These are phyloP conservation scores for Cucurbita moschata DNA, from an alignment of 306 rosid genomes.

Conservation along the genomic window DNA sequence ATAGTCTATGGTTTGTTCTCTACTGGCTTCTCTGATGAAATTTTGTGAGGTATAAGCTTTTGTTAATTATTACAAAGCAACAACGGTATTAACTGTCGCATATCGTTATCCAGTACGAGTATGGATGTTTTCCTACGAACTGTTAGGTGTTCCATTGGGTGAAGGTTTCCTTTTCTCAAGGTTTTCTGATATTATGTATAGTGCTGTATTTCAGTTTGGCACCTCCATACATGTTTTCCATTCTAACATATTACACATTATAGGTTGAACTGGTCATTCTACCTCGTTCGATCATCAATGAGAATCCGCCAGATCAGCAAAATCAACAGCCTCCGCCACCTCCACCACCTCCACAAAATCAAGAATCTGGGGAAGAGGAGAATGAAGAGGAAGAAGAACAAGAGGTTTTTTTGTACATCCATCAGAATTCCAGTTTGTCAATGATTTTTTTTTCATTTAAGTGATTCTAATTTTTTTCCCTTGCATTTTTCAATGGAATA, in stretches of 20 bases:
- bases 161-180: background rate
- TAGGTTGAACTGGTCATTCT: constrained; percentile 95
- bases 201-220: background rate
- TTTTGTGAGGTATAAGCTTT: background rate
- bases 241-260: constrained; percentile 19
- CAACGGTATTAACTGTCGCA: background rate
- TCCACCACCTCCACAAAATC: constrained; percentile 94
- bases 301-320: constrained; percentile 86
- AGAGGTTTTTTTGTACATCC: constrained; percentile 43
- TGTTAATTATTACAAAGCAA: background rate
- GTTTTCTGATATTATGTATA: background rate
- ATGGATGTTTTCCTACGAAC: background rate
- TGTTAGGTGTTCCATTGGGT: background rate
- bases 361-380: constrained; percentile 73
- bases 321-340: constrained; percentile 97
- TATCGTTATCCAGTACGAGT: background rate
- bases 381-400: constrained; percentile 80
- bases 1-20: background rate
- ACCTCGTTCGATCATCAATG: constrained; percentile 62
- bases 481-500: background rate
- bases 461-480: background rate
- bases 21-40: background rate
- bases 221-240: background rate
- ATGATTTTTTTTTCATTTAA: background rate
- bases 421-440: constrained; percentile 3